Evolutionary conservation across 352 stramenopile genomes (phyloP), one percentile per base, ranked within the genome.

Genomic region (Pythium scleroteichum): DNA sequence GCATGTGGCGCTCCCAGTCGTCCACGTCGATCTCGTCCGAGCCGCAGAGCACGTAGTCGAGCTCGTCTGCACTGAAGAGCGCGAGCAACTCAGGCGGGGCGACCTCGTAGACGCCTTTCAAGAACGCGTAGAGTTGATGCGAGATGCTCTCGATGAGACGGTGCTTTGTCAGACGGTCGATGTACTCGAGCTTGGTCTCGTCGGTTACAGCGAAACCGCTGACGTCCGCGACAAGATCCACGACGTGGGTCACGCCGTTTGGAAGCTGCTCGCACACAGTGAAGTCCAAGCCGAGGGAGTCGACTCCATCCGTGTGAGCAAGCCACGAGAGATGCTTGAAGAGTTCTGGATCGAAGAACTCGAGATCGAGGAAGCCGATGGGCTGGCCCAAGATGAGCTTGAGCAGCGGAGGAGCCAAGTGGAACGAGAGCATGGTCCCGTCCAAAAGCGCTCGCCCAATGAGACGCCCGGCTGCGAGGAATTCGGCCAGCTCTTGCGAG

Each of bases 341-440:
- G 16, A 74, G 62, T 24, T 79, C 76, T 8, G 72, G 72, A 54
- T 88, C 76, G 17, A 83, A 73, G 45, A 67, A 76, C 69, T 97
- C 88, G 38, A 98, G 78, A 66, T 99, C 96, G 26, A 80, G 76
- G 51, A 99, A 96, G 2, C 84, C 91, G 17, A 99, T 78, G 4
- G 97, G 96, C 62, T 95, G 93, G 44, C 90, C 96, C 7, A 98
- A 74, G 13, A 99, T 86, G 59, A 98, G 87, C 75, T 99, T 99
- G 71, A 99, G 97, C 51, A 99, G 72, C 48, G 97, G 91, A 9
- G 93, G 76, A 9, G 96, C 85, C 42, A 99, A 84, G 64, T 98
- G 96, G 39, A 95, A 93, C 19, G 80, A 74, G 19, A 98, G 88
- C 8, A 98, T 71, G 35, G 97, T 85, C 51, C 92, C 82, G 72